Evolutionary conservation across 352 stramenopile species (phyloP), one percentile per base, ranked within the genome.

Genomic region (Phytophthora meadii): DNA sequence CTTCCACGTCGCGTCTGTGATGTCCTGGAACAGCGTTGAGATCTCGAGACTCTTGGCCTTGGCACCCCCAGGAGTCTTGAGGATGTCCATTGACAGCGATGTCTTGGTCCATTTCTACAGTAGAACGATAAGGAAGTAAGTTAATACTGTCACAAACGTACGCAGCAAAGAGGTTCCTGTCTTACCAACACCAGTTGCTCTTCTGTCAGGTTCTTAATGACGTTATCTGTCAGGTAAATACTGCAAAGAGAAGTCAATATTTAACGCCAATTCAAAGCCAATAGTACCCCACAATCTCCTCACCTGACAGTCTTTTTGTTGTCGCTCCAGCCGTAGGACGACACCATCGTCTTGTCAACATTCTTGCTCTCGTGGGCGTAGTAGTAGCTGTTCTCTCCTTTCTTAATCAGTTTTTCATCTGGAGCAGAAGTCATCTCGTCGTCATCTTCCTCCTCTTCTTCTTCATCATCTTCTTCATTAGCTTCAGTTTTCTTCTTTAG

Each of bases 321-420:
- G 65, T 94, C 84, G 15, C 74, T 90, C 87, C 87, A 95, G 58
- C 85, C 83, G 61, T 93, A 95, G 11, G 82, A 84, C 22, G 85
- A 92, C 24, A 92, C 78, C 55, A 74, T 79, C 22, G 75, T 81
- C 62, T 89, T 90, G 24, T 52, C 51, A 19, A 61, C 34, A 25
- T 61, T 55, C 12, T 74, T 76, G 27, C 61, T 42, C 12, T 76
- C 65, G 54, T 91, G 86, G 9, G 83, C 74, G 66, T 94, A 96
- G 69, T 93, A 94, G 74, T 96, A 96, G 73, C 86, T 94, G 72
- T 94, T 80, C 24, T 85, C 74, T 36, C 88, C 88, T 56, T 92
- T 92, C 45, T 72, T 74, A 25, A 88, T 25, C 56, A 87, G 74
- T 24, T 79, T 92, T 44, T 92, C 86, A 17, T 93, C 78, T 41